phyloP scores from a whole-genome alignment of 371 early-diverging fungal species.

The Mucor piriformis region DNA sequence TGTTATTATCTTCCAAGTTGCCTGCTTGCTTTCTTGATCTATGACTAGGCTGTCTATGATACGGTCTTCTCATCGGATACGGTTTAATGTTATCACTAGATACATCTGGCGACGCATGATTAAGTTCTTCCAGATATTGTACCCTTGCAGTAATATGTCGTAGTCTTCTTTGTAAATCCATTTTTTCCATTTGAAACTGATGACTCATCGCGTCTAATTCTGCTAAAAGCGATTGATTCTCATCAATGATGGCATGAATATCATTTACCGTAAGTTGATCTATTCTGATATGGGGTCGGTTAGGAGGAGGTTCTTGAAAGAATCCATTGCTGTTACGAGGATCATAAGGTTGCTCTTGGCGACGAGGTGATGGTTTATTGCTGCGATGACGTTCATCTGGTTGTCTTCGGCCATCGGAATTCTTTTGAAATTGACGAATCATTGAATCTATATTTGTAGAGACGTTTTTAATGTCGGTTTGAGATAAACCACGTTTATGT shows the following conservation, averaged over 20 bases:
- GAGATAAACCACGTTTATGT: conserved; percentile 4
- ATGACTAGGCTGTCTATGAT: neutral
- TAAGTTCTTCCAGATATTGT: conserved; percentile 19
- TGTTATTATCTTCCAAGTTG: neutral
- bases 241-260: conserved; percentile 16
- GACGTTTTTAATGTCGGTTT: neutral
- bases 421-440: conserved; percentile 3
- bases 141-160: conserved; percentile 16
- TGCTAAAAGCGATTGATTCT: conserved; percentile 7
- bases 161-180: conserved; percentile 20
- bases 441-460: neutral
- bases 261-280: conserved; percentile 22
- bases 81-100: neutral
- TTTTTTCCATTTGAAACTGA: conserved; percentile 17
- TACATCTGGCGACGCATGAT: neutral
- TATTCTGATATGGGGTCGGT: neutral
- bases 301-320: neutral
- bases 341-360: neutral
- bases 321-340: neutral
- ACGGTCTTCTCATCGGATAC: neutral
- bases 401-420: neutral
- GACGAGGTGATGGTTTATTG: neutral
- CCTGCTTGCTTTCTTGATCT: too few relatives aligned
- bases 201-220: conserved; percentile 7
- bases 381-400: neutral